Evolutionary conservation across 768 basidiomycete genomes (phyloP), one percentile per base, ranked within the genome.

Genomic region (Lenzites betulinus): DNA sequence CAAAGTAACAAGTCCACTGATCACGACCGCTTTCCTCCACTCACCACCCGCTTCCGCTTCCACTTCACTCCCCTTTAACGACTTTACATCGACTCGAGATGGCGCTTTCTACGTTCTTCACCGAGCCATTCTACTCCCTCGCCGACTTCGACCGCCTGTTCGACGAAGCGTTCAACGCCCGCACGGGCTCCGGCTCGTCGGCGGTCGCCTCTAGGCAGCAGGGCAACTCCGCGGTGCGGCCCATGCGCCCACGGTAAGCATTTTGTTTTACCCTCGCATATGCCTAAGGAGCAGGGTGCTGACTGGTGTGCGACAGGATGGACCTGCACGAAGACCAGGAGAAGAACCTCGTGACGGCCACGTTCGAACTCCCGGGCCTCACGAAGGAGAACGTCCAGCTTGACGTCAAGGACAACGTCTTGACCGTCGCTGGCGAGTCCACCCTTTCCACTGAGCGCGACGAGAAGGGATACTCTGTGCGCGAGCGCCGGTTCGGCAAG

Each of bases 311-410:
- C 44, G 33, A 58, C 54, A 83, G 84, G 60, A 80, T 84, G 78
- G 81, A 85, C 62, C 68, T 84, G 12, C 79, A 82, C 61, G 81
- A 85, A 63, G 72, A 83, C 54, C 35, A 64, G 2, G 75, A 80
- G 22, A 70, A 69, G 23, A 81, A 83, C 62, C 67, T 74, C 20
- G 78, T 87, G 53, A 81, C 79, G 1, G 85, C 83, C 33, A 68
- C 75, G 13, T 82, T 85, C 64, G 85, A 87, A 59, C 71, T 87
- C 22, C 83, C 86, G 1, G 84, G 83, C 15, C 39, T 85, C 46
- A 74, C 74, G 60, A 78, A 80, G 26, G 79, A 83, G 49, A 72
- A 84, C 56, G 73, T 86, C 57, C 68, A 71, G 50, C 78, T 87
- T 58, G 82, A 85, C 56, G 70, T 83, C 9, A 76, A 80, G 62